A percentile compares a stretch with the other conserved stretches of the same genome.
Conservation (phyloP, 176 grass and related monocot genomes). For the Avena eriantha region DNA sequence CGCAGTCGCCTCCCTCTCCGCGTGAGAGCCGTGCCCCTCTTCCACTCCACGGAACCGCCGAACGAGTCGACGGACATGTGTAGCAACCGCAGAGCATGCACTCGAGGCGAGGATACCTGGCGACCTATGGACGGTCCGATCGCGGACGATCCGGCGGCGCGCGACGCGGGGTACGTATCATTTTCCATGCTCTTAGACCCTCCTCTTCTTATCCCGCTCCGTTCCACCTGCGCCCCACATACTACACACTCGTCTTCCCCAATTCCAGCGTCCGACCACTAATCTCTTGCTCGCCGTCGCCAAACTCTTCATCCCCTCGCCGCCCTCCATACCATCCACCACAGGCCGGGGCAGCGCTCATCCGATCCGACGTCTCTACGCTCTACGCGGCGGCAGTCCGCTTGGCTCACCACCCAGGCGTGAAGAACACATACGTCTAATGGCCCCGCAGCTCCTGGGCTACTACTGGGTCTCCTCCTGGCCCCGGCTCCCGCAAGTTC, state of each 20-base stretch:
- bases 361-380: neutral
- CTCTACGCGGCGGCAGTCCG: neutral
- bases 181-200: neutral
- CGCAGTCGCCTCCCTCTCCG: too few relatives aligned
- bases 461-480: constrained; percentile 48
- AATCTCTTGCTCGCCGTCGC: neutral
- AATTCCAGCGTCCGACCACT: neutral
- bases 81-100: too few relatives aligned
- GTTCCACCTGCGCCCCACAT: constrained; percentile 14
- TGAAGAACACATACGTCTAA: neutral
- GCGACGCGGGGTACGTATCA: too few relatives aligned
- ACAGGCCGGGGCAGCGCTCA: neutral
- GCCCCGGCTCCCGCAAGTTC: constrained; percentile 32
- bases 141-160: too few relatives aligned
- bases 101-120: too few relatives aligned
- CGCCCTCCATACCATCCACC: neutral
- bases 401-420: neutral
- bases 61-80: too few relatives aligned
- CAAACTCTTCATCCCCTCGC: neutral
- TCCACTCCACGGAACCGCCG: too few relatives aligned
- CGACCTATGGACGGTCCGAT: too few relatives aligned
- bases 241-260: neutral
- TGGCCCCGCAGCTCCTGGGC: constrained; percentile 55
- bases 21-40: too few relatives aligned
- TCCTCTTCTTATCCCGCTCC: constrained; percentile 15